phyloP scores from a whole-genome alignment of 2,329 filamentous ascomycete species.

The Malbranchea cinnamomea region DNA sequence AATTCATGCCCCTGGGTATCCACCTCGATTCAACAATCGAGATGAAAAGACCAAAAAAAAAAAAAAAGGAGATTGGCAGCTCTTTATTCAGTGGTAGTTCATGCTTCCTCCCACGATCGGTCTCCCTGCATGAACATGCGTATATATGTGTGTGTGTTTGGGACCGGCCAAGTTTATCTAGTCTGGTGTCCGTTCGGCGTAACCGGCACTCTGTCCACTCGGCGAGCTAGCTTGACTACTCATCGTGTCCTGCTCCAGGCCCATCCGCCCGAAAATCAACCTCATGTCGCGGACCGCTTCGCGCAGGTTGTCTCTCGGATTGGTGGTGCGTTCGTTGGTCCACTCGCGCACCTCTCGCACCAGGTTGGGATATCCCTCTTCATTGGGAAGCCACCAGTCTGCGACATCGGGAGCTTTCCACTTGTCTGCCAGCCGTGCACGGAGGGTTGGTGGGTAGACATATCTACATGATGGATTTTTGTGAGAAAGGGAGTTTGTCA shows the following conservation, averaged over 20 bases:
- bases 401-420: slow-evolving; percentile 58
- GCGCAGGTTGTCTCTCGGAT: slow-evolving; percentile 33
- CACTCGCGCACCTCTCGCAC: slow-evolving; percentile 66
- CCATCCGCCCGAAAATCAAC: slow-evolving; percentile 52
- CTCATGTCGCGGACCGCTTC: slow-evolving; percentile 62
- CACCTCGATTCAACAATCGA: too few relatives aligned
- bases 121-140: too few relatives aligned
- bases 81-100: too few relatives aligned
- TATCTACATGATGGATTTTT: slow-evolving; percentile 54
- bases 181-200: slow-evolving; percentile 6
- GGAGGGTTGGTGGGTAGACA: slow-evolving; percentile 61
- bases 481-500: slow-evolving; percentile 4
- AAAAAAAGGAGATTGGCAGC: too few relatives aligned
- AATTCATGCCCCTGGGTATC: too few relatives aligned
- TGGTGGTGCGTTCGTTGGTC: slow-evolving; percentile 58
- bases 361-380: slow-evolving; percentile 58
- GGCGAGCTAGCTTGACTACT: slow-evolving; percentile 19
- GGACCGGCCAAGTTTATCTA: too few relatives aligned
- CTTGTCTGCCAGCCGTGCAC: slow-evolving; percentile 57
- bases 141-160: too few relatives aligned
- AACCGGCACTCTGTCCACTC: slow-evolving; percentile 6
- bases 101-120: too few relatives aligned
- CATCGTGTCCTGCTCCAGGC: slow-evolving; percentile 36
- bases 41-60: too few relatives aligned
- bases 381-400: slow-evolving; percentile 80